Evolutionary conservation across 352 stramenopile genomes (phyloP).

Genomic region (Globisporangium canariense): DNA sequence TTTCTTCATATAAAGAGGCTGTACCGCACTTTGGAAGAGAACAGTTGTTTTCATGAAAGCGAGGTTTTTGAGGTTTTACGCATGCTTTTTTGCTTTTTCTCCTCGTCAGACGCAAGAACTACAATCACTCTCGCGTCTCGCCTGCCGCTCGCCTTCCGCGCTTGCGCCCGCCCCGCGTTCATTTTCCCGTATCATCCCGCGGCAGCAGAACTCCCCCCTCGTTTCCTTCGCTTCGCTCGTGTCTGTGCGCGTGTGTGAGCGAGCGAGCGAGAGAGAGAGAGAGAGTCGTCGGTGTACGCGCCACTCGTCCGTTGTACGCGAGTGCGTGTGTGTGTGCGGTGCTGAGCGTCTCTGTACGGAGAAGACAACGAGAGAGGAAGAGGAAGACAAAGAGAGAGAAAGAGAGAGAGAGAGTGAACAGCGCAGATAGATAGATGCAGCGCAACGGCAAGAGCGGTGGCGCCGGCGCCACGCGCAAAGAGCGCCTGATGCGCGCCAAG

Average conservation of each 20-base stretch:
- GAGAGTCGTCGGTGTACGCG: neutral
- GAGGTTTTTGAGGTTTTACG: neutral
- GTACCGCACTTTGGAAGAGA: neutral
- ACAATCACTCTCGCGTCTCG: neutral
- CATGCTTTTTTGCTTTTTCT: neutral
- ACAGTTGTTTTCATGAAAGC: neutral
- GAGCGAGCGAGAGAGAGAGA: conserved; percentile 3
- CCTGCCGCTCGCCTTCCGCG: neutral
- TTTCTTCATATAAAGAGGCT: neutral
- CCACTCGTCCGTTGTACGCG: neutral
- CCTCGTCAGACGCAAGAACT: neutral
- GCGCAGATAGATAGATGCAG: conserved; percentile 23
- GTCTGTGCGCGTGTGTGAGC: neutral
- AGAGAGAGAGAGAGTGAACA: neutral
- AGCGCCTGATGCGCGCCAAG: conserved; percentile 82
- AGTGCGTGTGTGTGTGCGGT: neutral
- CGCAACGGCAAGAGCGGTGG: conserved; percentile 26
- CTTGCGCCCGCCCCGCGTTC: neutral
- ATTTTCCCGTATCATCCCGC: conserved; percentile 9
- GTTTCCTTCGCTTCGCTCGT: neutral
- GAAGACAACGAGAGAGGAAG: conserved; percentile 7
- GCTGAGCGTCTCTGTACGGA: neutral
- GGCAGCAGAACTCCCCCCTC: conserved; percentile 3
- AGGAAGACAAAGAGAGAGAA: neutral
- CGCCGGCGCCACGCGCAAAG: conserved; percentile 59